Base-by-base conservation (phyloP, 768 basidiomycete genomes). In the Daedalea quercina region DNA sequence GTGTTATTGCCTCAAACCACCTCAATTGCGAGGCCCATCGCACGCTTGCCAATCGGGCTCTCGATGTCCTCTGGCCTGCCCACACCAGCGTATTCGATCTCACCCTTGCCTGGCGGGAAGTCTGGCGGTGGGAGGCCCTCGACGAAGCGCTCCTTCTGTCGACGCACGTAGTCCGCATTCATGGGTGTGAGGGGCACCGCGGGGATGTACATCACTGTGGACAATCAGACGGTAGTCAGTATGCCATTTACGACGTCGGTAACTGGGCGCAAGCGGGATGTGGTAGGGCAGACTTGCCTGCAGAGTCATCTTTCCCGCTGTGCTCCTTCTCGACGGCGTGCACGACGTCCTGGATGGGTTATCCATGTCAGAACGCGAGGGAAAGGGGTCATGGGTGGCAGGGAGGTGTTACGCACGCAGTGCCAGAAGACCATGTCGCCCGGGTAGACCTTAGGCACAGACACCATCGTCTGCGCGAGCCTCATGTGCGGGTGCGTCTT, bases 401-500 rank as follows among this genome's bases (percentile, higher is more conserved):
- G n/a, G 34, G 19, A 40, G 19, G 13, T 33, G 46, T 33, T 24
- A 55, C 70, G 41, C 50, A 76, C 79, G 53, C 82, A 84, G 58
- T 87, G 85, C 85, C 87, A 89, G 67, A 85, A 88, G 2, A 87
- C 84, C 60, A 84, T 80, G 61, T 90, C 88, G 1, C 89, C 89
- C 0, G 87, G 87, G 48, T 74, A 71, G 4, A 90, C 87, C 55
- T 74, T 78, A 1, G 87, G 87, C 9, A 87, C 72, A 1, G 82
- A 80, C 24, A 79, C 79, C 85, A 90, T 88, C 1, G 81, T 81
- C 44, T 77, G 67, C 0, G 76, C 74, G 1, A 89, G 73, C 53
- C 72, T 70, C 50, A 90, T 70, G 64, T 90, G 84, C 6, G 87
- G 88, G 61, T 90, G 87, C 1, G 76, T 71, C 15, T 57, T 65